phyloP scores from a whole-genome alignment of 2,329 filamentous ascomycete species.

The Ceratocystis variospora region DNA sequence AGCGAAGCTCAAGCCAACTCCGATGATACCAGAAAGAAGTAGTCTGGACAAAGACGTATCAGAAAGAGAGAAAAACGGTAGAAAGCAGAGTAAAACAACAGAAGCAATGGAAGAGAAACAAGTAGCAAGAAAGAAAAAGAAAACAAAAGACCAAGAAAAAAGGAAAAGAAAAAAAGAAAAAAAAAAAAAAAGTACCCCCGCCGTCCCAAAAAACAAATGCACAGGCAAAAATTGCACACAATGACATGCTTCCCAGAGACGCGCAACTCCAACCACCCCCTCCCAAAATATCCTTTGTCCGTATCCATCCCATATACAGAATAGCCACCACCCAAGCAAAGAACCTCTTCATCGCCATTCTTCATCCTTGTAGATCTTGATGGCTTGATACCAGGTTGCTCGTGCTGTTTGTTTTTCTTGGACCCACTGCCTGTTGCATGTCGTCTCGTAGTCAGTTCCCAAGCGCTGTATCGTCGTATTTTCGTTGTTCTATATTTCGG shows the following conservation, averaged over 20 bases:
- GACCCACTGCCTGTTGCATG: not conserved
- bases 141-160: slow-evolving; percentile 19
- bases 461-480: not conserved
- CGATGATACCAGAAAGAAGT: slow-evolving; percentile 19
- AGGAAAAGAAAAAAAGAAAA: not conserved
- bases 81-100: slow-evolving; percentile 19
- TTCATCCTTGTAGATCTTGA: not conserved
- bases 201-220: slow-evolving; percentile 13
- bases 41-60: slow-evolving; percentile 20
- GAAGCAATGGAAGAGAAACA: slow-evolving; percentile 19
- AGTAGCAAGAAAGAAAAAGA: slow-evolving; percentile 18
- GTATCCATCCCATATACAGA: slow-evolving; percentile 16
- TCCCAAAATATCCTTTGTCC: slow-evolving; percentile 13
- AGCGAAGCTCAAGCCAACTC: slow-evolving; percentile 13
- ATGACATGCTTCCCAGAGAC: slow-evolving; percentile 17
- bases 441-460: not conserved
- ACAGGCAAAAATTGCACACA: slow-evolving; percentile 13
- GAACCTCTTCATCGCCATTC: not conserved
- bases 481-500: not conserved
- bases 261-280: slow-evolving; percentile 14
- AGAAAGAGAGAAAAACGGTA: slow-evolving; percentile 11
- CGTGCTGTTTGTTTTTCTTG: not conserved
- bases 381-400: slow-evolving; percentile 7
- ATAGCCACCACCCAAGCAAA: slow-evolving; percentile 12
- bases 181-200: not conserved